Evolutionary conservation across 2,329 filamentous ascomycete genomes (phyloP), one percentile per base, ranked within the genome.

Genomic region (Rutstroemia sp.): DNA sequence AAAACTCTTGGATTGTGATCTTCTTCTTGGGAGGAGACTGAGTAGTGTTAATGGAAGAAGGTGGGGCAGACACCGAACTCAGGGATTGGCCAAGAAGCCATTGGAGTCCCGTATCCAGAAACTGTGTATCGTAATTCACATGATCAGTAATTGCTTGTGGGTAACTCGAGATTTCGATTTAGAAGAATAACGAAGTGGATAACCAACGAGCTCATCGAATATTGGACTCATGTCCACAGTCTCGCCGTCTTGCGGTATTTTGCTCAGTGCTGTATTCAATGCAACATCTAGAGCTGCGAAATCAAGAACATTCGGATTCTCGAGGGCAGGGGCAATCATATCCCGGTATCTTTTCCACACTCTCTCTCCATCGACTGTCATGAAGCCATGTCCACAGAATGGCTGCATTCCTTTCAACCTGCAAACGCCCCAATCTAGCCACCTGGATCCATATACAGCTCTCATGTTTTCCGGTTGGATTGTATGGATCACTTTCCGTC

Each of bases 361-460:
- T 23, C 47, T 30, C 14, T 56, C 48, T 0, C 54, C 48, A 23
- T 56, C 48, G 14, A 30, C 46, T 2, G 54, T 56, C 2, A 56
- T 10, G 30, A 56, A 56, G 5, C 54, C 54, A 38, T 23, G 17
- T 1, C 53, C 53, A 16, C 53, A 55, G 8, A 55, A 55, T 5
- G 38, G 27, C 9, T 52, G 48, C 48, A 51, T 51, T 2, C 30
- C 41, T n/a, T 46, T n/a, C 7, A 25, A 8, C 38, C 54, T 51
- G 3, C 48, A 27, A 4, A 34, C 39, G n/a, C 48, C 54, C 48
- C 47, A 56, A 8, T 46, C 19, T 30, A 25, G 37, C 41, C 42
- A 52, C 16, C n/a, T 2, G 8, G 39, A 27, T 5, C 48, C 41
- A 46, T 39, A 56, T 1, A 56, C 6, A 8, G 48, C 27, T 34